phyloP scores from a whole-genome alignment of 2,329 filamentous ascomycete species.

The Teratosphaeria viscida region DNA sequence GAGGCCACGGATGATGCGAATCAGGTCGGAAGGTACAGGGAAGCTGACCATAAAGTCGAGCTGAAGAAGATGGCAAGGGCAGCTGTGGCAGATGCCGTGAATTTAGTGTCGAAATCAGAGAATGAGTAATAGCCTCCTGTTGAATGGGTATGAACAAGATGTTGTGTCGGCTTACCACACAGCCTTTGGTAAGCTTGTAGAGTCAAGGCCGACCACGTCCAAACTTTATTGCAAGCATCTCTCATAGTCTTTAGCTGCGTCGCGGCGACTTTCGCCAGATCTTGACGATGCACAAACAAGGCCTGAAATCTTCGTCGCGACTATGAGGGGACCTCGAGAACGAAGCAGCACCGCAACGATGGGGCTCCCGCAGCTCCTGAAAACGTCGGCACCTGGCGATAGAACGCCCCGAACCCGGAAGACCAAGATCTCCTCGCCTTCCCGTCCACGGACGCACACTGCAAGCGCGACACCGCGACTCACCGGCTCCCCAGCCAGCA shows the following conservation, averaged over 20 bases:
- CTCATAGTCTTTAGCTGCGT: not conserved
- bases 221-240: not conserved
- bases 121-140: not conserved
- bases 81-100: constrained; percentile 57
- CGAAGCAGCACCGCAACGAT: not conserved
- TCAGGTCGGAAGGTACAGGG: constrained; percentile 69
- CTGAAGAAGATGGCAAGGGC: constrained; percentile 80
- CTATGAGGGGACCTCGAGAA: not conserved
- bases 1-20: constrained; percentile 66
- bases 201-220: not conserved
- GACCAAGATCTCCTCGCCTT: not conserved
- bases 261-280: not conserved
- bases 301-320: not conserved
- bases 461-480: not conserved
- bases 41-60: constrained; percentile 72
- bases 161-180: not conserved
- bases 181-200: not conserved
- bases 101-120: constrained; percentile 6
- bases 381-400: too few species aligned
- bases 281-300: not conserved
- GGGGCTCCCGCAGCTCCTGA: not conserved
- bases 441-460: not conserved
- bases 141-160: not conserved
- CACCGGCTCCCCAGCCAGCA: too few species aligned
- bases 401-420: too few species aligned